These are phyloP conservation scores for Talaromyces proteolyticus DNA, from an alignment of 495 filamentous ascomycete species.

Conservation along the genomic window DNA sequence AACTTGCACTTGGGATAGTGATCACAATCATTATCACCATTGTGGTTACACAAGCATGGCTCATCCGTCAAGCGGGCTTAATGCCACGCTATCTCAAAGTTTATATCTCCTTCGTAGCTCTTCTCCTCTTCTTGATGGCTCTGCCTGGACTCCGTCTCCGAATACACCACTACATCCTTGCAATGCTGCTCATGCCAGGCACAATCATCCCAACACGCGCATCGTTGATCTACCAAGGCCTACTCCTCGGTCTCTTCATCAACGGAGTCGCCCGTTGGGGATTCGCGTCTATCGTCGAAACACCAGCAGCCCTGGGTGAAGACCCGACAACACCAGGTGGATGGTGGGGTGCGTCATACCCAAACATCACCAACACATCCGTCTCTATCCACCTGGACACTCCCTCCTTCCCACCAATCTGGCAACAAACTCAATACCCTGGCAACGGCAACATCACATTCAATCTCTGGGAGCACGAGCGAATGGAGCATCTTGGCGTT, in stretches of 20 bases:
- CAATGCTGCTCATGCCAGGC: constrained; percentile 74
- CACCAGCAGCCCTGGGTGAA: constrained; percentile 56
- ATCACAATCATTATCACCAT: constrained; percentile 54
- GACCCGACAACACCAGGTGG: constrained; percentile 28
- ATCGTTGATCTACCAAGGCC: constrained; percentile 73
- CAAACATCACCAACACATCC: constrained; percentile 43
- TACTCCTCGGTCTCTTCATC: constrained; percentile 86
- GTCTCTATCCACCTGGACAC: constrained; percentile 35
- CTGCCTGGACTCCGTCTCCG: constrained; percentile 80
- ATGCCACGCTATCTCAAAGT: constrained; percentile 66
- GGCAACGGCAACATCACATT: constrained; percentile 54
- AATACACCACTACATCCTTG: constrained; percentile 94
- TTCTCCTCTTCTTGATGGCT: constrained; percentile 57
- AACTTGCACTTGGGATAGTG: constrained; percentile 62
- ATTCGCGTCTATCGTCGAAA: constrained; percentile 87
- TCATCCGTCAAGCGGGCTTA: constrained; percentile 66
- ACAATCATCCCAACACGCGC: constrained; percentile 79
- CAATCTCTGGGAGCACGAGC: constrained; percentile 40
- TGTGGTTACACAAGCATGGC: constrained; percentile 63
- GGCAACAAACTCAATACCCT: constrained; percentile 13
- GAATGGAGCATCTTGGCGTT: constrained; percentile 58
- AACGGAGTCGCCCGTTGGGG: constrained; percentile 93
- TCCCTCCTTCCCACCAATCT: constrained; percentile 33
- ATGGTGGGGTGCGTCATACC: constrained; percentile 63
- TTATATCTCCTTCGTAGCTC: constrained; percentile 56